Conservation (phyloP, 768 basidiomycete species). For the Hericium erinaceus region DNA sequence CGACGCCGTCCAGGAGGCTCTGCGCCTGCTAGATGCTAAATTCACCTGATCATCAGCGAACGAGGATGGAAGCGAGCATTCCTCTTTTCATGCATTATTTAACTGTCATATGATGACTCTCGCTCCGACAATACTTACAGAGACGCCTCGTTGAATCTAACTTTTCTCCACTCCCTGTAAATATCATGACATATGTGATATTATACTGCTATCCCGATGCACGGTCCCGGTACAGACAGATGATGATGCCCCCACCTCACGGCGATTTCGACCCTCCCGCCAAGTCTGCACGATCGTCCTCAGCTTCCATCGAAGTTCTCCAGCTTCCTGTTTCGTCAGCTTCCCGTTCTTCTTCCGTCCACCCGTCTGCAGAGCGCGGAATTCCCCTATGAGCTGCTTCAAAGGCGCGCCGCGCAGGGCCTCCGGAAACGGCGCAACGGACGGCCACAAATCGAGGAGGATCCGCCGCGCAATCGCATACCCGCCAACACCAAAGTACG, state of each 20-base stretch:
- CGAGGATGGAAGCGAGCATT: not conserved
- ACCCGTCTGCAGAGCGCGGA: slow-evolving; percentile 32
- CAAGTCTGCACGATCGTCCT: slow-evolving; percentile 35
- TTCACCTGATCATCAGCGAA: slow-evolving; percentile 11
- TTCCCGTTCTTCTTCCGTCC: slow-evolving; percentile 6
- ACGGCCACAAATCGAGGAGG: slow-evolving; percentile 53
- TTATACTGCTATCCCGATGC: too few species aligned
- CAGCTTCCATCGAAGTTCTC: slow-evolving; percentile 31
- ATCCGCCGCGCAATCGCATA: slow-evolving; percentile 41
- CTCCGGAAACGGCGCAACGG: slow-evolving; percentile 51
- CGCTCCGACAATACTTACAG: too few species aligned
- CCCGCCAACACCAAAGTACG: slow-evolving; percentile 51
- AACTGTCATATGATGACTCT: too few species aligned
- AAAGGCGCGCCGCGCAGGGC: slow-evolving; percentile 36
- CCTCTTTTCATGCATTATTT: too few species aligned
- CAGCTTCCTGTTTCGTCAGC: slow-evolving; percentile 24
- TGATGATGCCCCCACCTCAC: too few species aligned
- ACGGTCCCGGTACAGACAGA: too few species aligned
- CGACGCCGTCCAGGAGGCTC: slow-evolving; percentile 66
- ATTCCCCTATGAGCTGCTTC: slow-evolving; percentile 33
- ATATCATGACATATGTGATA: too few species aligned
- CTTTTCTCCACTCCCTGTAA: too few species aligned
- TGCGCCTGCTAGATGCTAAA: slow-evolving; percentile 57
- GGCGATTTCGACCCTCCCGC: slow-evolving; percentile 9
- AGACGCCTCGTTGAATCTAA: too few species aligned